Evolutionary conservation across 768 basidiomycete genomes (phyloP), one percentile per base, ranked within the genome.

Genomic region (Antrodiella citrinella): DNA sequence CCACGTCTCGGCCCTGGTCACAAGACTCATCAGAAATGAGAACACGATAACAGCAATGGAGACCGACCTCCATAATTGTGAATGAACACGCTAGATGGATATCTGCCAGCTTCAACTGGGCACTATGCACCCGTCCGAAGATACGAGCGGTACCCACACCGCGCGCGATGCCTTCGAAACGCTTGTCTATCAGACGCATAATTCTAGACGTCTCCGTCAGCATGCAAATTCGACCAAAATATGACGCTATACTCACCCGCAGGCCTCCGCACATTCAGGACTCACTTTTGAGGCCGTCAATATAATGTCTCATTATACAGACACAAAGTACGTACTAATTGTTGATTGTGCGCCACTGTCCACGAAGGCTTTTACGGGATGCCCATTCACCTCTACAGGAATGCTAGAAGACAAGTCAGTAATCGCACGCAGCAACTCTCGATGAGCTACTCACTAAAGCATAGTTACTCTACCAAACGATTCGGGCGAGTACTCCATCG

Each of bases 311-410:
- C n/a, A n/a, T n/a, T n/a, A 15, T 7, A 35, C 30, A 7, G 30
- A 35, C 30, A 35, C 15, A n/a, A n/a, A 30, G 19, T 15, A 69
- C 81, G 58, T 61, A 90, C 87, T 97, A 70, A 97, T 97, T 1
- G 95, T 99, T 54, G 82, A 81, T 61, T 99, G 96, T 10, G 96
- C 96, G 39, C 95, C 96, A 56, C 92, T 96, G 64, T 99, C 96
- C 40, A 99, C 96, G 58, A 99, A 99, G 0, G 96, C 96, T 66
- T 91, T 94, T 30, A 98, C 82, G 3, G 86, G 86, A 52, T 77
- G 74, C 1, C 86, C 85, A 61, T 99, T 99, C 2, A 99, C 91
- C 61, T 97, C 96, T 0, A 93, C 82, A 21, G 84, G 79, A 54
- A 98, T 88, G 59, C 90, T 94, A 51, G 7, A 4, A 38, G 24